phyloP scores from a whole-genome alignment of 345 rosid genomes.

The Eutrema yunnanense region DNA sequence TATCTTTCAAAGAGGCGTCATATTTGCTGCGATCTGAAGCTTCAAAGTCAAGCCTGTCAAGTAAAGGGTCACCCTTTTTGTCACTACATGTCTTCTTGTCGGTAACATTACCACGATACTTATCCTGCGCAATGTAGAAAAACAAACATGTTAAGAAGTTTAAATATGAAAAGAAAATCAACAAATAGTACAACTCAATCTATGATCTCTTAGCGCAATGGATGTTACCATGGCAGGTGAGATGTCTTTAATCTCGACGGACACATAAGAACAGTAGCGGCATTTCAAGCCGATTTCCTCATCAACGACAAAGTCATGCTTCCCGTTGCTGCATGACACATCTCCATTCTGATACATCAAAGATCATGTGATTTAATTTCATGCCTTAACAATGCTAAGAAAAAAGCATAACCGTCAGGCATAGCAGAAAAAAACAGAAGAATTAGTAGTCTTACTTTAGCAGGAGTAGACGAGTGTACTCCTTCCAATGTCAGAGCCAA shows the following conservation, averaged over 20 bases:
- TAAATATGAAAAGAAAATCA: neutral
- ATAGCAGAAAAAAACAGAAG: neutral
- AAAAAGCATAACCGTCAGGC: neutral
- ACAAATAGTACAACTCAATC: slow-evolving; percentile 1
- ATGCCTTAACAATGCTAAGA: neutral
- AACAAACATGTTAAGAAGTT: slow-evolving; percentile 4
- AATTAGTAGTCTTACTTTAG: slow-evolving; percentile 28
- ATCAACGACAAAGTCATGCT: slow-evolving; percentile 41
- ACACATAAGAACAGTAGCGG: slow-evolving; percentile 36
- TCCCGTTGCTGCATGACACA: slow-evolving; percentile 36
- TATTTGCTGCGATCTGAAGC: neutral
- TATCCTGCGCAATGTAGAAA: slow-evolving; percentile 15
- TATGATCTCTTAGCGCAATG: neutral
- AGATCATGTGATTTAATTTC: slow-evolving; percentile 1
- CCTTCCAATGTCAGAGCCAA: slow-evolving; percentile 28
- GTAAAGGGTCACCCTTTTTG: slow-evolving; percentile 13
- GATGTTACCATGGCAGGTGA: slow-evolving; percentile 43
- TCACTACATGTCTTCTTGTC: slow-evolving; percentile 20
- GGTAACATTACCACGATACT: slow-evolving; percentile 24
- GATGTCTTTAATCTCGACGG: slow-evolving; percentile 39
- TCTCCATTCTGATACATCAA: slow-evolving; percentile 20
- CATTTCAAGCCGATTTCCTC: slow-evolving; percentile 55
- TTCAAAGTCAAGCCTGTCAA: slow-evolving; percentile 16
- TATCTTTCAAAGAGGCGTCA: neutral
- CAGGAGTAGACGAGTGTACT: slow-evolving; percentile 14